These are phyloP conservation scores for Sindora glabra DNA, from an alignment of 306 rosid species.

Conservation along the genomic window DNA sequence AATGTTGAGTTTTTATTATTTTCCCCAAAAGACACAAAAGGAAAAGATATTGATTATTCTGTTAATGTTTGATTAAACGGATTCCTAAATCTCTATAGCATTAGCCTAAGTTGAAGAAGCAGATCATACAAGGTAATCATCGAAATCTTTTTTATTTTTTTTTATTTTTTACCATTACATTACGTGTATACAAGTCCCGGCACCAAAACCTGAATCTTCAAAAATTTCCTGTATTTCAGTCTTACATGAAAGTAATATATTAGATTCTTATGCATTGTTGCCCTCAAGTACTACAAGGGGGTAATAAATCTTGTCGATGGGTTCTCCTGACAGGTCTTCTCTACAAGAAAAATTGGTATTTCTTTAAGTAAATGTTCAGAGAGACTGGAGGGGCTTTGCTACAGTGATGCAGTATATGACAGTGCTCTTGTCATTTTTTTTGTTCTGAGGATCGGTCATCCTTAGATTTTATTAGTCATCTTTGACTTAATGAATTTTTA, in stretches of 20 bases:
- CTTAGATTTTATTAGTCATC: background rate
- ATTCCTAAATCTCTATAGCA: constrained; percentile 4
- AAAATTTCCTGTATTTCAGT: no score
- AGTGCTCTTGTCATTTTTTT: background rate
- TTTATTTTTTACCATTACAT: no score
- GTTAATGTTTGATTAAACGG: background rate
- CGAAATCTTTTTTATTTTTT: no score
- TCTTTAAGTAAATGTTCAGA: background rate
- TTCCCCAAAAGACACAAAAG: background rate
- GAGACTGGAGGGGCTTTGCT: background rate
- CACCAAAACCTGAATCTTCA: background rate
- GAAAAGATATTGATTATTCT: background rate
- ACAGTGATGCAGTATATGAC: no score
- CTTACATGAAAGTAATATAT: no score
- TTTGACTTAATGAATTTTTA: background rate
- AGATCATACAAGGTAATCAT: background rate
- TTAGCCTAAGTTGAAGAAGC: constrained; percentile 9
- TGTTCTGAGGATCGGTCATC: background rate
- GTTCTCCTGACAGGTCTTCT: background rate
- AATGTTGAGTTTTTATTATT: background rate
- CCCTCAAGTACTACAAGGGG: no score
- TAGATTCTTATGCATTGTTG: no score
- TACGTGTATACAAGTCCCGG: background rate
- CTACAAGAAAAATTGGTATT: background rate
- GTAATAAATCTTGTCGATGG: no score